Evolutionary conservation across 2,329 filamentous ascomycete genomes (phyloP), one percentile per base, ranked within the genome.

Genomic region (Aspergillus tubingensis): DNA sequence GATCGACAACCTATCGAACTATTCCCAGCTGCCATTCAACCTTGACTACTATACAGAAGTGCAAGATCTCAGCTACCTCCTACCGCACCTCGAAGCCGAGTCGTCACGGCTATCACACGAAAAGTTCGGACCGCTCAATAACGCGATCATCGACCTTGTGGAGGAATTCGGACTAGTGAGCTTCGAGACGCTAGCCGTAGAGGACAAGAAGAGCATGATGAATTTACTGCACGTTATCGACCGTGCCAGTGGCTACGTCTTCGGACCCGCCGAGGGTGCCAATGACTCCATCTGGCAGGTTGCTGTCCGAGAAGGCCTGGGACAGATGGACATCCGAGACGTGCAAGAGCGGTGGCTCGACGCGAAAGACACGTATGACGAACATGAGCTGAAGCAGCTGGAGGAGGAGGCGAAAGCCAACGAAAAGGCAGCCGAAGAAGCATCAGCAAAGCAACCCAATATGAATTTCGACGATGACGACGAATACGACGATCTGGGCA

Each of bases 271-370:
- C 0, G 92, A 97, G 74, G 94, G 92, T 2, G 91, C 92, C 49
- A 97, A 98, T 68, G 94, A 99, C 74, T 93, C 90, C 6, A 86
- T 99, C n/a, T 99, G 95, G 95, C 91, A 96, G 71, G 88, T 98
- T 48, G 92, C 95, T 2, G 96, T 98, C 87, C 87, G 92, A 59
- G 85, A 88, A 63, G 84, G 85, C 2, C 79, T 84, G 67, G 84
- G 84, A 60, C 86, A 87, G 38, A 87, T 96, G 83, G 92, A 96
- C 69, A 87, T 92, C 8, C 83, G 89, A 61, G 94, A 99, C 76
- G 88, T 98, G 64, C 95, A 99, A 77, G 95, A 99, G 79, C 85
- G 95, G 62, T 99, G 95, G 95, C 80, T 99, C 32, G 94, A 98
- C 77, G 84, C 88, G 43, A 95, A 93, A 73, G 93, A 93, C 15